Evolutionary conservation across 2,329 filamentous ascomycete species (phyloP).

Genomic region (Fonsecaea erecta): DNA sequence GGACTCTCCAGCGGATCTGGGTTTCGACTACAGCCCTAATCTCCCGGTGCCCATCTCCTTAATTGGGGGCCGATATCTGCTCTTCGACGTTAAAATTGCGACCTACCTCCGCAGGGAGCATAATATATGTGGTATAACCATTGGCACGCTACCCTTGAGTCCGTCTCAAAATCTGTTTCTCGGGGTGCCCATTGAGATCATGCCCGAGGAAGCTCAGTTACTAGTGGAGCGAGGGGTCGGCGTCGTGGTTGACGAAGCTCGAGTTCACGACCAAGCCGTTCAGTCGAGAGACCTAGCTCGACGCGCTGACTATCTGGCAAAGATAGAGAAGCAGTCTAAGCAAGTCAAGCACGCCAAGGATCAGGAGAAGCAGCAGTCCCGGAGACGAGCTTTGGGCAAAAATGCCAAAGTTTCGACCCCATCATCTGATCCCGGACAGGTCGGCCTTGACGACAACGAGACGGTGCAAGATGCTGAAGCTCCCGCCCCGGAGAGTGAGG

Average conservation of each 20-base stretch:
- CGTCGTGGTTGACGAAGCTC: constrained; percentile 78
- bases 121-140: constrained; percentile 82
- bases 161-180: constrained; percentile 95
- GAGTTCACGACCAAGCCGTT: constrained; percentile 70
- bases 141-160: constrained; percentile 86
- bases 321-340: constrained; percentile 60
- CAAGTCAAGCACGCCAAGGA: constrained; percentile 54
- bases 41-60: constrained; percentile 78
- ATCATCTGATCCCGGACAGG: constrained; percentile 26
- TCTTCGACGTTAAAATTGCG: constrained; percentile 85
- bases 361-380: constrained; percentile 56
- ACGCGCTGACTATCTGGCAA: constrained; percentile 64
- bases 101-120: constrained; percentile 77
- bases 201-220: constrained; percentile 84
- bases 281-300: constrained; percentile 62
- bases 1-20: constrained; percentile 24
- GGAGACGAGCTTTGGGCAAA: constrained; percentile 57
- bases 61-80: constrained; percentile 78
- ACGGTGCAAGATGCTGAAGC: constrained; percentile 22
- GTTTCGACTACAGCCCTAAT: constrained; percentile 42
- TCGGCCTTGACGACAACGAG: constrained; percentile 20
- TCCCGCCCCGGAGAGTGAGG: not conserved
- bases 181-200: constrained; percentile 83
- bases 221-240: constrained; percentile 77
- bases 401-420: constrained; percentile 46